These are phyloP conservation scores for Coemansia aciculifera DNA, from an alignment of 192 early-diverging fungal species.

Conservation along the genomic window DNA sequence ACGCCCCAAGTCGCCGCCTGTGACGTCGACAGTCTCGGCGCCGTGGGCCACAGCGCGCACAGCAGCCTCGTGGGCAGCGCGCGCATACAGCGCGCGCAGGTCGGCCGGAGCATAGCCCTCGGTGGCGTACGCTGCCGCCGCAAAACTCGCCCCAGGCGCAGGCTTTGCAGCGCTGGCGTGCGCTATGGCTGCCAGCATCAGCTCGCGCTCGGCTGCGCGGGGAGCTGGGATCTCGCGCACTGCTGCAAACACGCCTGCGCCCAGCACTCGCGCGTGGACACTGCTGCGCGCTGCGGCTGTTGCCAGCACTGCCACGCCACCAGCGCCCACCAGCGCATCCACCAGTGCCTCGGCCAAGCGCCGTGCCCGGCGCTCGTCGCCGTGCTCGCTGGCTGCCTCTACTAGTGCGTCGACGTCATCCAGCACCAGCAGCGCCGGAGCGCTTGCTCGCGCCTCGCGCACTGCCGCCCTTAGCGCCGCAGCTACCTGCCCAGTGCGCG, in stretches of 20 bases:
- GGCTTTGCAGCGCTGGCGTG: slow-evolving; percentile 55
- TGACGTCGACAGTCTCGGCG: slow-evolving; percentile 38
- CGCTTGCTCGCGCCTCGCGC: slow-evolving; percentile 12
- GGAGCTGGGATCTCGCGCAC: slow-evolving; percentile 36
- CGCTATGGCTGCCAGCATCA: slow-evolving; percentile 75
- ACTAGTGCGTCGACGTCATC: slow-evolving; percentile 51
- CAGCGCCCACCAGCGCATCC: background rate
- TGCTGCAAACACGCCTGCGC: slow-evolving; percentile 18
- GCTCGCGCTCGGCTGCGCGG: slow-evolving; percentile 33
- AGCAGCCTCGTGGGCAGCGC: slow-evolving; percentile 78
- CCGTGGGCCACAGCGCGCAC: slow-evolving; percentile 59
- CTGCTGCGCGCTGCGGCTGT: slow-evolving; percentile 30
- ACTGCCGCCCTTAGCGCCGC: slow-evolving; percentile 20
- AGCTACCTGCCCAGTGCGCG: slow-evolving; percentile 9
- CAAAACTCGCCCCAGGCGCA: slow-evolving; percentile 66
- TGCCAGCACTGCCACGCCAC: slow-evolving; percentile 35
- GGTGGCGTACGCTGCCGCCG: slow-evolving; percentile 71
- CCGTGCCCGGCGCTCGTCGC: slow-evolving; percentile 20
- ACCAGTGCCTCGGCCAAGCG: slow-evolving; percentile 26
- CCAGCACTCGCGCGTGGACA: slow-evolving; percentile 34
- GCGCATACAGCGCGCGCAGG: slow-evolving; percentile 72
- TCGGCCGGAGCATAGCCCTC: slow-evolving; percentile 89
- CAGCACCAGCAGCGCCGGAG: slow-evolving; percentile 44
- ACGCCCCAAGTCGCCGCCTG: slow-evolving; percentile 66
- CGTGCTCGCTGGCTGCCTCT: slow-evolving; percentile 42